phyloP scores from a whole-genome alignment of 2,329 filamentous ascomycete species.

The Ceratocystis eucalypticola region DNA sequence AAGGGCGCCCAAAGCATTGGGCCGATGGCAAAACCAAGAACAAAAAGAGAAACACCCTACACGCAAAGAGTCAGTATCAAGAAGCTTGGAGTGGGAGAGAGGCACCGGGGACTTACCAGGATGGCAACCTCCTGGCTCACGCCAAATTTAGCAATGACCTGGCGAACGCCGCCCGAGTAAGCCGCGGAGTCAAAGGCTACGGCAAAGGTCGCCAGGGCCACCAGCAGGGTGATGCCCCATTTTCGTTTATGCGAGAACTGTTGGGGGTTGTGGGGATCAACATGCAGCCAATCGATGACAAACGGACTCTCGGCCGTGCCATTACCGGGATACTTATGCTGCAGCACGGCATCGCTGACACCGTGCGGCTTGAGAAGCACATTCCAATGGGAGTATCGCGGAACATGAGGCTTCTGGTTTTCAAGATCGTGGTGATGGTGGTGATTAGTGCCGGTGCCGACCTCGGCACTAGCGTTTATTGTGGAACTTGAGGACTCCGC shows the following conservation, averaged over 20 bases:
- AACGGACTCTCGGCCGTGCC: conserved; percentile 57
- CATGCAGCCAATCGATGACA: conserved; percentile 51
- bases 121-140: conserved; percentile 40
- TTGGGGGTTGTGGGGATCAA: conserved; percentile 56
- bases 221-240: conserved; percentile 47
- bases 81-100: background rate
- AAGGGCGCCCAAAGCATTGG: conserved; percentile 54
- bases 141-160: conserved; percentile 42
- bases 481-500: conserved; percentile 18
- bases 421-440: conserved; percentile 32
- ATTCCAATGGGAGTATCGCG: conserved; percentile 33
- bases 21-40: conserved; percentile 47
- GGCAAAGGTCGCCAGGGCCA: conserved; percentile 53
- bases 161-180: conserved; percentile 43
- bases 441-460: conserved; percentile 25
- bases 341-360: conserved; percentile 42
- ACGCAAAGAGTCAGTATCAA: background rate
- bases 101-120: conserved; percentile 26
- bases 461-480: conserved; percentile 22
- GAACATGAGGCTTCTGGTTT: conserved; percentile 26
- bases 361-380: conserved; percentile 45
- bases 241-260: conserved; percentile 43
- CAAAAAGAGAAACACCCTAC: conserved; percentile 47
- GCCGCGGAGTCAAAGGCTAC: conserved; percentile 59
- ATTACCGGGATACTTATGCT: conserved; percentile 42